phyloP scores from a whole-genome alignment of 371 early-diverging fungal genomes.

The Saksenaea oblongispora region DNA sequence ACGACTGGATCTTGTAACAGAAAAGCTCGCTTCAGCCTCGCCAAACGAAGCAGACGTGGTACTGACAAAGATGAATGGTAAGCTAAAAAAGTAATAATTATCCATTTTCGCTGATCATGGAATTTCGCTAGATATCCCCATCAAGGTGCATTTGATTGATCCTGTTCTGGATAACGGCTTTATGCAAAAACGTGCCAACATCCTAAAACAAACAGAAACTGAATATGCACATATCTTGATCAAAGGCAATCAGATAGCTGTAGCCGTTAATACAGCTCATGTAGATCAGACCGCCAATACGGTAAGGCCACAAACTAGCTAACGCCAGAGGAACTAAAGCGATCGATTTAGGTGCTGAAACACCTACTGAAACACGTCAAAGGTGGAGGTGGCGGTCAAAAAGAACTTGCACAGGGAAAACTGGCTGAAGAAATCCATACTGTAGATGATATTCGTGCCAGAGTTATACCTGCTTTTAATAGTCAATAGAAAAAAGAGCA shows the following conservation, averaged over 20 bases:
- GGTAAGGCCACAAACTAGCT: constrained; percentile 21
- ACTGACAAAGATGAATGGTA: constrained; percentile 18
- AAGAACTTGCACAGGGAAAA: constrained; percentile 48
- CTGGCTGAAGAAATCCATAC: constrained; percentile 24
- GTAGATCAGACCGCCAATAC: constrained; percentile 53
- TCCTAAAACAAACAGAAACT: constrained; percentile 43
- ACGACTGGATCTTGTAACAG: constrained; percentile 34
- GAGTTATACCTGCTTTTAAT: constrained; percentile 32
- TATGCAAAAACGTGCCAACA: constrained; percentile 57
- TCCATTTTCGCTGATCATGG: no score
- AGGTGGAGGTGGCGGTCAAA: constrained; percentile 52
- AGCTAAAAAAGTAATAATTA: neutral
- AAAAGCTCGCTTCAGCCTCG: constrained; percentile 39
- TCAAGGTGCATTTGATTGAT: constrained; percentile 56
- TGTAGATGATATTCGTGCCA: constrained; percentile 23
- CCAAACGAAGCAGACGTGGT: constrained; percentile 10
- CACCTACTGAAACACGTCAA: constrained; percentile 43
- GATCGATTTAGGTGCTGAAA: constrained; percentile 33
- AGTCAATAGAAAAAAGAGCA: neutral
- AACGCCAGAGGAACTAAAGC: neutral
- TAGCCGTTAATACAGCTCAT: constrained; percentile 44
- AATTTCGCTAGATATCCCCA: constrained; percentile 31
- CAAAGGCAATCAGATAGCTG: constrained; percentile 50
- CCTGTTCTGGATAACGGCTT: constrained; percentile 49
- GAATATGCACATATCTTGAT: constrained; percentile 51